These are phyloP conservation scores for Zygosaccharomyces lentus DNA, from an alignment of 805 yeast species.

Conservation along the genomic window DNA sequence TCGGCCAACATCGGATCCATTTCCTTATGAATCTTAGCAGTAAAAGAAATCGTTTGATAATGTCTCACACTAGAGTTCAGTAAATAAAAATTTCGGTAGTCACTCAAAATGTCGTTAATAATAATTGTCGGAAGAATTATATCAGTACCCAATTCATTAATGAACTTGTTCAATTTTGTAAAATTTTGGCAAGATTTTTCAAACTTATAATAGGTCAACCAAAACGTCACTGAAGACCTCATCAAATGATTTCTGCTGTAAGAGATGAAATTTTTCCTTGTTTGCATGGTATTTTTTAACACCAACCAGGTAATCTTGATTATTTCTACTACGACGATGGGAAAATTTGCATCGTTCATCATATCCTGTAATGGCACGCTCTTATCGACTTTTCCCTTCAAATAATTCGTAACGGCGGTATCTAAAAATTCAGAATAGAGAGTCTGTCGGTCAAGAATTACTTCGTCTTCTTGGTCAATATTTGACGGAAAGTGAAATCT, in stretches of 20 bases:
- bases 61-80: slow-evolving; percentile 30
- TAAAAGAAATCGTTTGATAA: slow-evolving; percentile 16
- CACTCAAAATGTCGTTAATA: slow-evolving; percentile 41
- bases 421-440: slow-evolving; percentile 27
- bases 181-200: slow-evolving; percentile 45
- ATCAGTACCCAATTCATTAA: slow-evolving; percentile 42
- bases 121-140: slow-evolving; percentile 46
- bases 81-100: slow-evolving; percentile 37
- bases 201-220: slow-evolving; percentile 54
- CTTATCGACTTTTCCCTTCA: slow-evolving; percentile 21
- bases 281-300: slow-evolving; percentile 31
- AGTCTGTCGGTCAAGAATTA: slow-evolving; percentile 22
- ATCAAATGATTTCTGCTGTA: slow-evolving; percentile 32
- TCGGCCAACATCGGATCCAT: slow-evolving; percentile 30
- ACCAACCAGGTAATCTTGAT: slow-evolving; percentile 33
- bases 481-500: slow-evolving; percentile 22
- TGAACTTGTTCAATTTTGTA: slow-evolving; percentile 42
- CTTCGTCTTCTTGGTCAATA: slow-evolving; percentile 19
- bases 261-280: slow-evolving; percentile 30
- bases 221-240: slow-evolving; percentile 44
- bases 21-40: background rate
- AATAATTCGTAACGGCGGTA: slow-evolving; percentile 19
- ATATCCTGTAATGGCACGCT: slow-evolving; percentile 29
- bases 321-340: slow-evolving; percentile 37
- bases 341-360: slow-evolving; percentile 41